Percentiles rank a stretch among this genome's conserved stretches.
These are phyloP conservation scores for Talaromyces ruber DNA, from an alignment of 495 filamentous ascomycete genomes.

Conservation along the genomic window DNA sequence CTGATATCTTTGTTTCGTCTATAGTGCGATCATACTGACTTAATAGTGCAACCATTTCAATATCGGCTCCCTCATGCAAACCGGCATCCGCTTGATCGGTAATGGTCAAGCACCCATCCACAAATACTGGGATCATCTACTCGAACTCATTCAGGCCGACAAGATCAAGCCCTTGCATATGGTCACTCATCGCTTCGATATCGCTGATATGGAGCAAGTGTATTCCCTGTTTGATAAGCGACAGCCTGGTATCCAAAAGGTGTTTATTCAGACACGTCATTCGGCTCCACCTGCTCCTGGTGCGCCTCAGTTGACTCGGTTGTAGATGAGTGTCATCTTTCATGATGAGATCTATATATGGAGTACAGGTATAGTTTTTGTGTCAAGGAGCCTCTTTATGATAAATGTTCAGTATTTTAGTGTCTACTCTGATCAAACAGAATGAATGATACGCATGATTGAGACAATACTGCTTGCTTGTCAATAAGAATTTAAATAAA, in stretches of 20 bases:
- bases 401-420: neutral
- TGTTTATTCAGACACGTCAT: slow-evolving; percentile 61
- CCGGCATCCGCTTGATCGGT: slow-evolving; percentile 71
- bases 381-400: neutral
- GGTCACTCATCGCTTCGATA: slow-evolving; percentile 64
- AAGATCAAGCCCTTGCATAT: slow-evolving; percentile 73
- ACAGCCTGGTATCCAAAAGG: slow-evolving; percentile 62
- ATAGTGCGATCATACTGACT: neutral
- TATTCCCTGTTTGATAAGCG: slow-evolving; percentile 65
- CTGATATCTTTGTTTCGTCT: neutral
- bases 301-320: slow-evolving; percentile 40
- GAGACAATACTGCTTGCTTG: neutral
- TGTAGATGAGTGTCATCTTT: slow-evolving; percentile 2
- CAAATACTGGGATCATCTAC: slow-evolving; percentile 70
- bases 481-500: neutral
- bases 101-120: slow-evolving; percentile 83
- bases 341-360: neutral
- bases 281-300: slow-evolving; percentile 47
- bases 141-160: slow-evolving; percentile 58
- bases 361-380: neutral
- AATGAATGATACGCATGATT: neutral
- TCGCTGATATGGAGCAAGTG: slow-evolving; percentile 66
- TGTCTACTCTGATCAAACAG: neutral
- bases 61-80: slow-evolving; percentile 80
- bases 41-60: slow-evolving; percentile 72